phyloP scores from a whole-genome alignment of 208 protist genomes.

The Borovskyia barvae region DNA sequence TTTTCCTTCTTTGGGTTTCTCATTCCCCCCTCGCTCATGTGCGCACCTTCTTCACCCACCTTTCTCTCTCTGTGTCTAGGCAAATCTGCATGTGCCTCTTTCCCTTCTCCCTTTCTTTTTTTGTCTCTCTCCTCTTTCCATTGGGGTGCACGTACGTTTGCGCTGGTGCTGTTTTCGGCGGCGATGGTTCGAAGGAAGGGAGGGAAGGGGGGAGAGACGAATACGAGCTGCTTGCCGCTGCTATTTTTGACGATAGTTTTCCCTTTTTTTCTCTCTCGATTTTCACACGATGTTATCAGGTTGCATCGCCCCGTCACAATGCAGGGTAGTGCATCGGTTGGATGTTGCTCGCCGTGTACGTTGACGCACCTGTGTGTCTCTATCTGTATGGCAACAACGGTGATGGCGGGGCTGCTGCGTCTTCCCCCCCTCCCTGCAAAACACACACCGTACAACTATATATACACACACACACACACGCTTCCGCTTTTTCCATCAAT shows the following conservation, averaged over 20 bases:
- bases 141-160: not conserved
- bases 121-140: not conserved
- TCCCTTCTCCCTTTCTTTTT: not conserved
- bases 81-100: not conserved
- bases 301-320: not conserved
- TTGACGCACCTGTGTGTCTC: too few relatives aligned
- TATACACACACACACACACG: constrained; percentile 13
- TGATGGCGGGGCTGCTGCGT: too few relatives aligned
- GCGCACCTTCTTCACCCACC: not conserved
- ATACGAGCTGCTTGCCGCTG: not conserved
- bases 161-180: too few relatives aligned
- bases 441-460: not conserved
- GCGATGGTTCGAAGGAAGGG: too few relatives aligned
- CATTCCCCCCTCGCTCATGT: not conserved
- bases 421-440: too few relatives aligned
- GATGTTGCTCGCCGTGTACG: too few relatives aligned
- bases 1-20: not conserved
- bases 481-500: too few relatives aligned
- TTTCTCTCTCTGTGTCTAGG: not conserved
- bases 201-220: too few relatives aligned
- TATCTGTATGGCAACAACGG: too few relatives aligned
- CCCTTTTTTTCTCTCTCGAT: constrained; percentile 1
- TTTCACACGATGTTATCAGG: not conserved
- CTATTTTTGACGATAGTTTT: not conserved
- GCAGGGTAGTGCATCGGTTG: too few relatives aligned